Conservation (phyloP, 257 asterid species). For the Eustoma russellianum region DNA sequence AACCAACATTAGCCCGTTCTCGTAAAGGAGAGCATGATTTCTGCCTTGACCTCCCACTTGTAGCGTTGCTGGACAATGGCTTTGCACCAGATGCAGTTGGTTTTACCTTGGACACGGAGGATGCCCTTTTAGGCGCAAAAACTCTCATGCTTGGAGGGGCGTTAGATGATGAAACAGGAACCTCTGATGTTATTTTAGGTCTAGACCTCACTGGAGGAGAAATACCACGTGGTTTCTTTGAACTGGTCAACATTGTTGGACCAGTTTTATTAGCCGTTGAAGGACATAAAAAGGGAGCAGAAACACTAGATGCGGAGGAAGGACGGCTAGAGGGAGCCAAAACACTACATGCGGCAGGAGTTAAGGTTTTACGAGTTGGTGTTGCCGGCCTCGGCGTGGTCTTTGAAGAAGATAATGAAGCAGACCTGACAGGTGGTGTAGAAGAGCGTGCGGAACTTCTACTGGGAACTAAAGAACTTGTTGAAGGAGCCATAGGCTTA, state of each 20-base stretch:
- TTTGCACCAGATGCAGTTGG: constrained; percentile 17
- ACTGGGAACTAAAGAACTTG: constrained; percentile 45
- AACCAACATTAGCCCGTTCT: constrained; percentile 20
- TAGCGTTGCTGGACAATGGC: constrained; percentile 15
- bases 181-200: constrained; percentile 37
- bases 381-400: constrained; percentile 38
- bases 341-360: constrained; percentile 11
- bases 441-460: constrained; percentile 33
- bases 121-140: constrained; percentile 45
- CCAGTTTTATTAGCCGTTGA: constrained; percentile 24
- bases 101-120: constrained; percentile 58
- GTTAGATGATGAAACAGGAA: constrained; percentile 23
- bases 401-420: constrained; percentile 25
- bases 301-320: constrained; percentile 14
- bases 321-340: constrained; percentile 20
- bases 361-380: constrained; percentile 38
- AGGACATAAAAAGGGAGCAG: constrained; percentile 20
- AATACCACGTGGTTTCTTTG: constrained; percentile 32
- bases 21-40: constrained; percentile 59
- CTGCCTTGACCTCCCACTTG: constrained; percentile 34
- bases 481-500: constrained; percentile 27
- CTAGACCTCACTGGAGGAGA: constrained; percentile 42
- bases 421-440: constrained; percentile 39
- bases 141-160: constrained; percentile 22
- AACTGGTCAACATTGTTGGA: constrained; percentile 18